Base-by-base conservation (phyloP, 1,284 basidiomycete genomes). In the Caloboletus firmus region DNA sequence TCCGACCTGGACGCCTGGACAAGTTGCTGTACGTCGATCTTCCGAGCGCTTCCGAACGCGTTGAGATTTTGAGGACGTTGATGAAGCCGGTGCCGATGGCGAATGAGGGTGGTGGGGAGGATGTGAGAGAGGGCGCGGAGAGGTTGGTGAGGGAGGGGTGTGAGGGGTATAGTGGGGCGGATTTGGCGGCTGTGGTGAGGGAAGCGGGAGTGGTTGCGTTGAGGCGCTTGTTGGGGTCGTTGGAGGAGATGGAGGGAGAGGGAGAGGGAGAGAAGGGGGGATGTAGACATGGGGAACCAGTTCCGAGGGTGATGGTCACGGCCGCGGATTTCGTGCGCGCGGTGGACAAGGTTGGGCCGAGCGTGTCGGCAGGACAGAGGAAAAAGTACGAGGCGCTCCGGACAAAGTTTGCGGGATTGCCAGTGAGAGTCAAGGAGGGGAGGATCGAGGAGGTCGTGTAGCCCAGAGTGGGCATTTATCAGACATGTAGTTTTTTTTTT, bases 11-110 rank as follows among this genome's bases (percentile, higher is more conserved):
- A 0, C 84, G 96, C 3, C 81, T 99, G 13, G 96, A 99, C 77
- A 98, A 98, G 72, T 81, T 98, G 8, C 81, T 99, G 28, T 99
- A 98, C 67, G 95, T 99, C 62, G 96, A 98, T 70, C 78, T 98
- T 1, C 96, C 96, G 2, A 76, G 79, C 0, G 61, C 87, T 0
- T 69, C 77, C 13, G 96, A 98, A 73, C 83, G 96, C 12, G 81
- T 82, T 7, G 95, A 98, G 70, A 96, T 99, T 58, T 76, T 92
- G 48, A 79, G 84, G 45, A 94, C 93, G 18, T 61, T 76, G 8
- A 73, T 90, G 62, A 80, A 84, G 48, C 82, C 82, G 58, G 86
- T 95, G 0, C 95, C 94, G 0, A 72, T 97, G 31, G 80, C 34
- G 15, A 24, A 44, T n/a, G 12, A 10, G 10, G 34, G 30, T 5